Base-by-base conservation (phyloP, 345 rosid species). In the Linum lewisii region DNA sequence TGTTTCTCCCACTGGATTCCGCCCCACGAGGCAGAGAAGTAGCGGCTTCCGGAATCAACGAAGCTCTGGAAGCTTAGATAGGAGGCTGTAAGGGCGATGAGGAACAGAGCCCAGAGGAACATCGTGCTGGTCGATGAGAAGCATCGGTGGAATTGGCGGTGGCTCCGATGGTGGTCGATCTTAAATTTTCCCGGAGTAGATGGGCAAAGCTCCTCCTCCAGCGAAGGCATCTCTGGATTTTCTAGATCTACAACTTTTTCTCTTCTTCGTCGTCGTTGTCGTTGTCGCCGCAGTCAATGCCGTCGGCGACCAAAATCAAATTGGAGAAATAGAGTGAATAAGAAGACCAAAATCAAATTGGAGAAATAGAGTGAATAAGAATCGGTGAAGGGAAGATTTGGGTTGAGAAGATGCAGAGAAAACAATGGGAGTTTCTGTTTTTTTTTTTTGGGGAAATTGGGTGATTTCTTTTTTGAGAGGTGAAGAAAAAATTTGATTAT, bases 121-220 rank as follows among this genome's bases (percentile, higher is more conserved):
- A 52, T 52, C 24, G 56, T 52, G 56, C 24, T 20, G 24, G 56
- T 52, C 10, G 56, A 52, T 9, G 56, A 52, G 56, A 21, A 52
- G 56, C 56, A 52, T 13, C 56, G 56, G 14, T 52, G 56, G 56
- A 52, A 52, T 21, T 52, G 56, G 23, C 56, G 56, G 56, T 52
- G 20, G 21, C 11, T 19, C 21, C 23, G 21, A 24, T 24, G 24
- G 7, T 24, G 56, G 22, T 52, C 56, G 25, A 21, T 21, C 56
- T 52, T 52, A 24, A 52, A 52, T 21, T 52, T 52, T 21, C 56
- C 56, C 56, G 56, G 56, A 3, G 56, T 52, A 19, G 56, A 52
- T 24, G 56, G 56, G 24, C 20, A 52, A 19, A 52, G 56, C 56
- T 52, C 23, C 56, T 52, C 56, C 56, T 52, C 56, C 1, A 52